phyloP scores from a whole-genome alignment of 2,329 filamentous ascomycete species.

The Venturia carpophila region DNA sequence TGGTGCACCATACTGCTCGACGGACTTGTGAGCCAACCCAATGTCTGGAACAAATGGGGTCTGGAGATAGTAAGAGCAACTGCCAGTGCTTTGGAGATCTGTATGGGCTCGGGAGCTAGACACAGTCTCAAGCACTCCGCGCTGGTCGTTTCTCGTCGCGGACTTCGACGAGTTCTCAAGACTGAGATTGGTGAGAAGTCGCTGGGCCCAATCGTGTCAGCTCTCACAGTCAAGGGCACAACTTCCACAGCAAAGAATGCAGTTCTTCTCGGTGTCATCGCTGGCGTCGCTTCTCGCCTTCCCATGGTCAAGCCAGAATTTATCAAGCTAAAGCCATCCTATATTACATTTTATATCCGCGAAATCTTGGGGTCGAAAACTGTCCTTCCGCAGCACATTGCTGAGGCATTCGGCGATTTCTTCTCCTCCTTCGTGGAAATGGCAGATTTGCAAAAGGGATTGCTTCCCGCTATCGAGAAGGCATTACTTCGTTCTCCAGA shows the following conservation, averaged over 20 bases:
- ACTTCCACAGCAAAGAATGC: constrained; percentile 62
- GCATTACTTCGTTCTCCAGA: constrained; percentile 82
- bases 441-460: constrained; percentile 66
- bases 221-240: constrained; percentile 60
- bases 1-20: constrained; percentile 81
- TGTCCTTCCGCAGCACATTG: constrained; percentile 62
- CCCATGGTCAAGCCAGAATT: constrained; percentile 55
- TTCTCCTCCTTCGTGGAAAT: constrained; percentile 65
- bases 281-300: constrained; percentile 74
- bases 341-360: constrained; percentile 75
- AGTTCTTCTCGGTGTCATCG: constrained; percentile 73
- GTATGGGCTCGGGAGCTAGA: constrained; percentile 57
- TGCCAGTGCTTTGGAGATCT: constrained; percentile 64
- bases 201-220: constrained; percentile 54
- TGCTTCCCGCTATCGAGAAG: constrained; percentile 81
- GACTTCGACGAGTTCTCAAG: constrained; percentile 65
- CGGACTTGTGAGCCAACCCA: constrained; percentile 51
- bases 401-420: constrained; percentile 70
- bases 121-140: constrained; percentile 63
- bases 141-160: constrained; percentile 68
- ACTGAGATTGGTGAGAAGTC: constrained; percentile 51
- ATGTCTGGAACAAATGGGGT: constrained; percentile 57
- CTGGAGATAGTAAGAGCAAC: constrained; percentile 59
- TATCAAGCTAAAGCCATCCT: constrained; percentile 58
- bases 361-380: constrained; percentile 76